Evolutionary conservation across 768 basidiomycete genomes (phyloP), one percentile per base, ranked within the genome.

Genomic region (Gyrodon lividus): DNA sequence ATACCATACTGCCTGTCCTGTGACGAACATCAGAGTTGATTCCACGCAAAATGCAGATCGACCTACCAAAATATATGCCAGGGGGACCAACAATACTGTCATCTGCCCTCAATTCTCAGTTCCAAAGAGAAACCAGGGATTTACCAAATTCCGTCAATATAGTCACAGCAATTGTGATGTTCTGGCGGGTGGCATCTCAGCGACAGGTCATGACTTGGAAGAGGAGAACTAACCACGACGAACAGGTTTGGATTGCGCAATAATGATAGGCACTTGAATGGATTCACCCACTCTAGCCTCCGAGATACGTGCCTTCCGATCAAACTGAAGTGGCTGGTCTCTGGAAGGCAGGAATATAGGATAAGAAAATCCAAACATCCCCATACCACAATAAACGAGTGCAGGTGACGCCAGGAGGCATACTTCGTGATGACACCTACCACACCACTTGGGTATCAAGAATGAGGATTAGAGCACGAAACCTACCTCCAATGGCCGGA

Each of bases 331-430:
- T 82, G 80, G 51, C 75, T 78, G 2, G 84, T 86, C 57, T 86
- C 84, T 0, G 83, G 83, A 16, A 84, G 73, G 31, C 70, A 72
- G 3, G 74, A 39, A 0, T 63, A 46, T 38, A 83, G 73, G 1
- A 64, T 52, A 6, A 74, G 12, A 35, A 78, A 73, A 2, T 70
- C 64, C 0, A 72, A 3, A 2, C 76, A 46, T 3, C 76, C 79
- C 19, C 68, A 57, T 2, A 70, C 28, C 4, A 72, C 75, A 0
- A 85, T 52, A 0, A 57, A 59, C 17, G 67, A 59, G 60, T 86
- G 83, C 66, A 82, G 75, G 4, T 71, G 46, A 0, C 84, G 74
- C 83, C 85, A 86, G 0, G 83, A 84, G 4, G 71, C 71, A 54
- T 83, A 82, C 35, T 81, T 71, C 0, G 82, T 72, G 0, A 73